phyloP scores from a whole-genome alignment of 1,284 basidiomycete species.

The Inonotus hispidus region DNA sequence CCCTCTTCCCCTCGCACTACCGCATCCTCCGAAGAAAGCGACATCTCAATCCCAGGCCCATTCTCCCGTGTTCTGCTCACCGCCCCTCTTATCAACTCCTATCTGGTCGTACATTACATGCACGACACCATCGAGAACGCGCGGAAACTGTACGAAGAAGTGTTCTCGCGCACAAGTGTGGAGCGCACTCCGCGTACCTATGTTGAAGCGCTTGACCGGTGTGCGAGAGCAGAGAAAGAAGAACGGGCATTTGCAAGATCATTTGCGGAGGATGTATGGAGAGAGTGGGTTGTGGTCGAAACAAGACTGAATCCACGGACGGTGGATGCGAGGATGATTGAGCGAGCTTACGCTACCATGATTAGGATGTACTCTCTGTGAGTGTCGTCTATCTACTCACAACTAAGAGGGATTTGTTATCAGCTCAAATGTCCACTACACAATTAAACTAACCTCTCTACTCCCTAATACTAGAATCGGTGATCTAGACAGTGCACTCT shows the following conservation, averaged over 20 bases:
- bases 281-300: slow-evolving; percentile 47
- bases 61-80: slow-evolving; percentile 62
- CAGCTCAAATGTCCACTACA: too few relatives aligned
- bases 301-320: slow-evolving; percentile 27
- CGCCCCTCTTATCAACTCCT: slow-evolving; percentile 72
- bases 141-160: slow-evolving; percentile 40
- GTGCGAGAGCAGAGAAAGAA: slow-evolving; percentile 40
- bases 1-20: slow-evolving; percentile 6
- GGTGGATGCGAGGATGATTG: slow-evolving; percentile 47
- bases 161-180: slow-evolving; percentile 42
- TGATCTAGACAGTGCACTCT: slow-evolving; percentile 22
- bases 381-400: slow-evolving; percentile 28
- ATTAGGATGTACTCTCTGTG: slow-evolving; percentile 58
- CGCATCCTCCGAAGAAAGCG: slow-evolving; percentile 14
- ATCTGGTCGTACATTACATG: slow-evolving; percentile 71
- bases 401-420: too few relatives aligned
- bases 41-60: slow-evolving; percentile 28
- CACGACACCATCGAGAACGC: slow-evolving; percentile 51
- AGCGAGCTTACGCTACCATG: slow-evolving; percentile 59
- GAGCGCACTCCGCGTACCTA: slow-evolving; percentile 51
- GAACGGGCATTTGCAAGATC: slow-evolving; percentile 42
- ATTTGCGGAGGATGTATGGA: slow-evolving; percentile 57
- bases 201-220: slow-evolving; percentile 65
- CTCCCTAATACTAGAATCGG: slow-evolving; percentile 18
- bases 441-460: too few relatives aligned